A percentile compares a stretch with the other conserved stretches of the same genome.
These are phyloP conservation scores for Coprinopsis strossmayeri DNA, from an alignment of 768 basidiomycete genomes.

Conservation along the genomic window DNA sequence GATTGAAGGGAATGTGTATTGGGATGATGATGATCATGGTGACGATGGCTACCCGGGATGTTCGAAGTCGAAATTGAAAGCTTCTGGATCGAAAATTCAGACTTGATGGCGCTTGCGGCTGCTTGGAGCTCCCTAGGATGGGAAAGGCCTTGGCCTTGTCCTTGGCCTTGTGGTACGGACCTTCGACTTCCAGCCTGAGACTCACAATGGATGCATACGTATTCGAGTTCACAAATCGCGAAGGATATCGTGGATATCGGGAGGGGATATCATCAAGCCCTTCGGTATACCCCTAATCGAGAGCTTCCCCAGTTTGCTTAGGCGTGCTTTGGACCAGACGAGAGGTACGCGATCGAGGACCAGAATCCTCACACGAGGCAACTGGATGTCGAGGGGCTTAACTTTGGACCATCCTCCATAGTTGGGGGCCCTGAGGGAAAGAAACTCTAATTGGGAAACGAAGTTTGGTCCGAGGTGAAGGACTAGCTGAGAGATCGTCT, in stretches of 20 bases:
- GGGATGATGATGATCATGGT: too few species aligned
- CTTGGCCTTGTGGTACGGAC: too few species aligned
- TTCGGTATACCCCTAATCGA: neutral
- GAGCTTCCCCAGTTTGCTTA: neutral
- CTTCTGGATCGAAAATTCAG: too few species aligned
- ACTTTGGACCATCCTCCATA: neutral
- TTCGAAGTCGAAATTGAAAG: too few species aligned
- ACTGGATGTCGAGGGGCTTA: neutral
- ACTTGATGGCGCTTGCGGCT: too few species aligned
- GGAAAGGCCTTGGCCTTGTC: too few species aligned
- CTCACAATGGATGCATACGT: neutral
- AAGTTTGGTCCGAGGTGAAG: neutral
- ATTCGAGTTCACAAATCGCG: neutral
- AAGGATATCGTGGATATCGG: neutral
- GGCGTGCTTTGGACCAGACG: neutral
- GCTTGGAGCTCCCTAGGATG: too few species aligned
- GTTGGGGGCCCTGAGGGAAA: neutral
- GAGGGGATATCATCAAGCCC: neutral
- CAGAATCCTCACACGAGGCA: neutral
- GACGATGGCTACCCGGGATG: too few species aligned
- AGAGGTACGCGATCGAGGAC: neutral
- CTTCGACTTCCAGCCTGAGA: too few species aligned
- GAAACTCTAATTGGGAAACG: neutral
- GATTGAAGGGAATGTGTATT: too few species aligned
- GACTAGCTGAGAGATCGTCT: neutral